A percentile compares a stretch with the other conserved stretches of the same genome.
Conservation (phyloP, 1,139 yeast genomes). For the Diutina scorzettiae region DNA sequence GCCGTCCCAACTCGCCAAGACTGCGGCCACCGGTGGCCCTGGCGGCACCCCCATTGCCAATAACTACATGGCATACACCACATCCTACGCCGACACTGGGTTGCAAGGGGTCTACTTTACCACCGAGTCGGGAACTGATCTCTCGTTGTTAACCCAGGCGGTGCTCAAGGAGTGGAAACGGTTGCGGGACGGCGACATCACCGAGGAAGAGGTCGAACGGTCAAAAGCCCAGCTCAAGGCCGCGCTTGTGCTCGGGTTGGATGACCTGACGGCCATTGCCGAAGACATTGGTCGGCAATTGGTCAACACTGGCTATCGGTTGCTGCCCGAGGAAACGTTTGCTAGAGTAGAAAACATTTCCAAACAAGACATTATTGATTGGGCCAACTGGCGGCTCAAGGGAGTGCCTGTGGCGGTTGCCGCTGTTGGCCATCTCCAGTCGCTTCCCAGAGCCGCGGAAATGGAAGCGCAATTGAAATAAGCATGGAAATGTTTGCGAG, state of each 20-base stretch:
- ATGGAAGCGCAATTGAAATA: slow-evolving; percentile 19
- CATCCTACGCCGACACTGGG: slow-evolving; percentile 96
- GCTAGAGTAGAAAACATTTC: slow-evolving; percentile 71
- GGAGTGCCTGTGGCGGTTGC: slow-evolving; percentile 80
- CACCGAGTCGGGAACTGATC: slow-evolving; percentile 60
- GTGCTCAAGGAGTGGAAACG: slow-evolving; percentile 84
- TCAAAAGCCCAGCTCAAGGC: slow-evolving; percentile 95
- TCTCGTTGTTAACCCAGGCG: slow-evolving; percentile 58
- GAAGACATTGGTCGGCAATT: slow-evolving; percentile 97
- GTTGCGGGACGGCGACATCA: slow-evolving; percentile 59
- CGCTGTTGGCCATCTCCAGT: slow-evolving; percentile 71
- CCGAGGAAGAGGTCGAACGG: slow-evolving; percentile 81
- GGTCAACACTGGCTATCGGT: slow-evolving; percentile 85
- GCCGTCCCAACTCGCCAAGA: slow-evolving; percentile 68
- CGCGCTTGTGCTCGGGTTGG: slow-evolving; percentile 73
- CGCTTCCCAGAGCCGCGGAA: slow-evolving; percentile 49
- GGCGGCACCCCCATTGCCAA: slow-evolving; percentile 58
- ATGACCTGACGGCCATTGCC: slow-evolving; percentile 92
- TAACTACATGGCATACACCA: slow-evolving; percentile 91
- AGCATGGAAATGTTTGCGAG: no score
- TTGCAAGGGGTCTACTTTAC: slow-evolving; percentile 94
- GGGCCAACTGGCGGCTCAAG: slow-evolving; percentile 79
- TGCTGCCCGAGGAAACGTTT: slow-evolving; percentile 88
- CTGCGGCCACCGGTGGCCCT: slow-evolving; percentile 54
- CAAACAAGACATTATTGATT: slow-evolving; percentile 65